phyloP scores from a whole-genome alignment of 768 basidiomycete species.

The Suillus subalutaceus region DNA sequence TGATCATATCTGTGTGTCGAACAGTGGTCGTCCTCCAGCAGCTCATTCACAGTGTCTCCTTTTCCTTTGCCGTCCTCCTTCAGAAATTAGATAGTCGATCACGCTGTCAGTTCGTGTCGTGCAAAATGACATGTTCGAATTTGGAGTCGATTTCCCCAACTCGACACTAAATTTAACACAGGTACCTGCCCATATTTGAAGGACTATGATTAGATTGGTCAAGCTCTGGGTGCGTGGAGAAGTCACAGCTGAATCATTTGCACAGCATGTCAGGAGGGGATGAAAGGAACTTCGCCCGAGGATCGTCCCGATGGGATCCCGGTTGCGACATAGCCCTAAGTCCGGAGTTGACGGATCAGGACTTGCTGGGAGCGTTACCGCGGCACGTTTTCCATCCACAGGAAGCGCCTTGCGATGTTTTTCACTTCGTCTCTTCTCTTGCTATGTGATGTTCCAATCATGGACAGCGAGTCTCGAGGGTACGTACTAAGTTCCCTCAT shows the following conservation, averaged over 20 bases:
- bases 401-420: no score
- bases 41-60: background rate
- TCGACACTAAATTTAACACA: background rate
- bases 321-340: background rate
- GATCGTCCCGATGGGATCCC: background rate
- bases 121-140: background rate
- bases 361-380: background rate
- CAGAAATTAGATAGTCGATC: background rate
- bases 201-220: background rate
- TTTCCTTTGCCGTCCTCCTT: background rate
- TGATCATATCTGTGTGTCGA: background rate
- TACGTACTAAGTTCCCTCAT: background rate
- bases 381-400: background rate
- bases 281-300: background rate
- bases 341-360: background rate
- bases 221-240: background rate
- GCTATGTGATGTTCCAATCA: background rate
- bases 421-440: background rate
- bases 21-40: background rate
- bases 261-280: background rate
- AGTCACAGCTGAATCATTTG: background rate
- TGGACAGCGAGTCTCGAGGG: background rate
- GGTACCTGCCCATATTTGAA: background rate
- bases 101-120: background rate
- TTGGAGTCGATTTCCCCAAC: background rate